phyloP scores from a whole-genome alignment of 2,329 filamentous ascomycete genomes.

The Penicillium sp. region DNA sequence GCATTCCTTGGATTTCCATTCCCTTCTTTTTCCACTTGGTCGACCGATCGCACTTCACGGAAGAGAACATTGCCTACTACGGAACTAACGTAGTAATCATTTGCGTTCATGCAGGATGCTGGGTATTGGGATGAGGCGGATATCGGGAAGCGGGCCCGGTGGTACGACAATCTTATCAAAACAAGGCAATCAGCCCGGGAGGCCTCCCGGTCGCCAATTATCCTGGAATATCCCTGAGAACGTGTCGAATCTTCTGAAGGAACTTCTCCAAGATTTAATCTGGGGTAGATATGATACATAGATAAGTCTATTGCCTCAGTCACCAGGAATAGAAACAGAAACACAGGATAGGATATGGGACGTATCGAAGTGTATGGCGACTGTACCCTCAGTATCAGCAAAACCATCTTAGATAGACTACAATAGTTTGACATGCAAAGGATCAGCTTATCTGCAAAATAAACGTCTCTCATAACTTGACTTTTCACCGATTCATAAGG shows the following conservation, averaged over 20 bases:
- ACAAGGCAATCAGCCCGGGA: neutral
- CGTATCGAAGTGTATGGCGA: neutral
- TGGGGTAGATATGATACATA: neutral
- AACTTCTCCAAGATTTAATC: neutral
- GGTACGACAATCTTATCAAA: neutral
- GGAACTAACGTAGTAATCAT: neutral
- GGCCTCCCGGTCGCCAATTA: neutral
- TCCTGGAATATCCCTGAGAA: neutral
- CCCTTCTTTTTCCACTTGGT: neutral
- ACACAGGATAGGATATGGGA: neutral
- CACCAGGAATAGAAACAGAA: neutral
- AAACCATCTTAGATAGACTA: neutral
- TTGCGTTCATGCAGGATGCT: neutral
- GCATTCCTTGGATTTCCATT: neutral
- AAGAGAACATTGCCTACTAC: neutral
- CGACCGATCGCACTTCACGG: neutral
- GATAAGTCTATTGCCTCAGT: too few relatives aligned
- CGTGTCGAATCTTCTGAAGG: neutral
- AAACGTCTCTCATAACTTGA: neutral
- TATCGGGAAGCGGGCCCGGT: neutral
- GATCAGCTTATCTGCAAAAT: neutral
- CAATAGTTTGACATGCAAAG: neutral
- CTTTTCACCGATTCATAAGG: neutral
- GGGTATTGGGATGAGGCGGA: neutral
- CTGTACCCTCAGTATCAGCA: neutral